Conservation (phyloP, 192 early-diverging fungal genomes). For the Paraglomus brasilianum region DNA sequence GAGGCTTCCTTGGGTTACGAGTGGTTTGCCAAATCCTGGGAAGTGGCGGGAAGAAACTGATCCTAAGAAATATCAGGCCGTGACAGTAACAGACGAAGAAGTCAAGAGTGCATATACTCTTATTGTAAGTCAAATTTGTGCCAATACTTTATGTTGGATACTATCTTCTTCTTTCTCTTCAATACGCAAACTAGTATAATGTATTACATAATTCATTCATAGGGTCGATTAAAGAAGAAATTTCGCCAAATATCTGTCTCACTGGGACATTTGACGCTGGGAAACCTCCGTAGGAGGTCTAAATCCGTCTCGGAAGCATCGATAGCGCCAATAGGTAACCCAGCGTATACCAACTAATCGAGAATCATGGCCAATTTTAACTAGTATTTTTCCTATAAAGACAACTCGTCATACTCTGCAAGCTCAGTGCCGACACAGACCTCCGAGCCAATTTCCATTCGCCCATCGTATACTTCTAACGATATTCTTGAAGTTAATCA, state of each 20-base stretch:
- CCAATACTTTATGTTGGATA: too few species aligned
- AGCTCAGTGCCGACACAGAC: too few species aligned
- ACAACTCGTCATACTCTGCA: too few species aligned
- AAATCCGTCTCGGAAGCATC: constrained; percentile 24
- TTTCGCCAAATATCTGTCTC: constrained; percentile 47
- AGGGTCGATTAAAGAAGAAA: constrained; percentile 36
- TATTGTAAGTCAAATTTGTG: constrained; percentile 60
- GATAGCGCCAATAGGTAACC: neutral
- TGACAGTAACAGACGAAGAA: constrained; percentile 83
- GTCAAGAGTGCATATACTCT: constrained; percentile 65
- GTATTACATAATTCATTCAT: neutral
- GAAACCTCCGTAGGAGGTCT: constrained; percentile 6
- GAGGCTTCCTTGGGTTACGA: constrained; percentile 88
- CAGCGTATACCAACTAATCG: too few species aligned
- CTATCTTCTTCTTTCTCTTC: too few species aligned
- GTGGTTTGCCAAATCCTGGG: constrained; percentile 61
- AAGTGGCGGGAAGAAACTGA: constrained; percentile 81
- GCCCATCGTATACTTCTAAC: too few species aligned
- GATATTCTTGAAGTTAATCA: too few species aligned
- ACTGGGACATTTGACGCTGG: constrained; percentile 39
- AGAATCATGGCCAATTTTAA: too few species aligned
- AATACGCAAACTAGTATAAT: neutral
- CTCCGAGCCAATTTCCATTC: too few species aligned
- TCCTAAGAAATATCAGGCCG: constrained; percentile 61
- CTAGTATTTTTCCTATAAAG: too few species aligned